Evolutionary conservation across 345 rosid genomes (phyloP), one percentile per base, ranked within the genome.

Genomic region (Salix exigua): DNA sequence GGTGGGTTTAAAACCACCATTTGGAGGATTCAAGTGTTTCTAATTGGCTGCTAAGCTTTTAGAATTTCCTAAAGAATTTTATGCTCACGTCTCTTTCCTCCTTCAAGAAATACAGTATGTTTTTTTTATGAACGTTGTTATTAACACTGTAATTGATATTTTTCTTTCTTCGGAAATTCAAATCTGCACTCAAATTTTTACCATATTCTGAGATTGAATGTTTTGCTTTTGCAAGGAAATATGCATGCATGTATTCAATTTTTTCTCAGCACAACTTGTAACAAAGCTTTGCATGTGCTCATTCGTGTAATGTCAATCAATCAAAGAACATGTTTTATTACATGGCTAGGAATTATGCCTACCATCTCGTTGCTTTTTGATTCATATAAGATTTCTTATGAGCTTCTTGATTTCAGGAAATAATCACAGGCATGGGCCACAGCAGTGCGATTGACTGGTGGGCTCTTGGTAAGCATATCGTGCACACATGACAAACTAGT

Each of bases 391-490:
- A 76, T 38, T 72, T 73, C 63, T 82, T 42, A 74, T 7, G 18
- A 28, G 70, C 79, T 71, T 46, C 46, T 71, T 79, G 21, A 65
- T 79, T 83, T 76, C 94, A 93, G 99, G 99, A 96, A 85, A 93
- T 89, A 78, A 91, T 96, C 40, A 96, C 96, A 12, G 98, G 98
- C 68, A 71, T 90, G 66, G 94, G 99, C 70, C 99, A 96, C 81
- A 83, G 94, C 63, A 92, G 98, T 66, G 92, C 94, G 69, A 90
- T 96, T 62, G 98, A 96, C 82, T 93, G 98, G 97, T 93, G 98
- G 99, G 91, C 99, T 73, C 84, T 96, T 4, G 98, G 99, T 96
- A 91, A 83, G 89, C 77, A 68, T 38, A 42, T 33, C 60, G 16
- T n/a, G 19, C 55, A 19, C 8, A 19, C 58, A 6, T 19, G 10